Evolutionary conservation across 495 filamentous ascomycete genomes (phyloP), one percentile per base, ranked within the genome.

Genomic region (Thermochaetoides thermophila): DNA sequence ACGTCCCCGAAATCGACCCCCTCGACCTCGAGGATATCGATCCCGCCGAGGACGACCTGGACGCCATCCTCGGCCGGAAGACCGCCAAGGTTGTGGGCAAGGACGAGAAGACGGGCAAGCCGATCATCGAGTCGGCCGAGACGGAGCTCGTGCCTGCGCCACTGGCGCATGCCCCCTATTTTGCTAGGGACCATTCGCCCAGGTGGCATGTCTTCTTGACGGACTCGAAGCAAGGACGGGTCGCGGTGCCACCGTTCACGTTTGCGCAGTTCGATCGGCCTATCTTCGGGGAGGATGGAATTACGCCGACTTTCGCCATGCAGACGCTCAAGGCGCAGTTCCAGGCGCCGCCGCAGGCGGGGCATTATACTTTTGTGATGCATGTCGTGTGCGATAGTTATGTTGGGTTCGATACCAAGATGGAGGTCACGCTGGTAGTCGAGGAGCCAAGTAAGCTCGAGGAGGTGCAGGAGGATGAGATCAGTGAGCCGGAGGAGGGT

Each of bases 401-500:
- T 46, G 65, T 96, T 27, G 89, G 89, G 27, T 79, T 92, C 38
- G 89, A 97, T 50, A 77, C 73, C 27, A 84, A 81, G 62, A 69
- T 78, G 68, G 82, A 91, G 38, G 83, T 94, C 21, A 84, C 77
- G 9, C 63, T 97, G 27, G 65, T 76, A 31, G 81, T 97, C n/a
- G 86, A 93, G 44, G 87, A 94, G 43, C 74, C 78, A 25, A 78
- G 73, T 53, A 89, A 86, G 61, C 86, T 79, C 12, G 76, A 69
- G 19, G 73, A 75, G 33, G 73, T 92, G 48, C 71, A 73, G 24
- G 81, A 84, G 39, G 89, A 95, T 46, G 87, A 95, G 46, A 95
- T 95, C 42, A 91, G 82, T 53, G 89, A 97, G 55, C 87, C 91
- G 7, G 89, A 96, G 49, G 89, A 95, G 64, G 89, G 89, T 92